Base-by-base conservation (phyloP, 2,329 filamentous ascomycete species). In the Camillea tinctor region DNA sequence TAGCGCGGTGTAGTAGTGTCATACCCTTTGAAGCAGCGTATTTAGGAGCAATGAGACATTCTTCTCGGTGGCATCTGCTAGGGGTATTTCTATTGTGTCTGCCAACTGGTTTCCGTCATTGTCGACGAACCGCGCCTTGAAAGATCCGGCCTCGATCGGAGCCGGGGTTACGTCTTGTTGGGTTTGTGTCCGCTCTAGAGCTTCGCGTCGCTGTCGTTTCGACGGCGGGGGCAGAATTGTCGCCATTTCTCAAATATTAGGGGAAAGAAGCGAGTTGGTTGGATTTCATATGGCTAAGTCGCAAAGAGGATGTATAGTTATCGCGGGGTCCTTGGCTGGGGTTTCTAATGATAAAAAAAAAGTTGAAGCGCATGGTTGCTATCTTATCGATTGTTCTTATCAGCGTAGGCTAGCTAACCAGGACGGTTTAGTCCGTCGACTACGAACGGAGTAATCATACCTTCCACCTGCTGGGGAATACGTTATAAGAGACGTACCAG, bases 21-120 rank as follows among this genome's bases (percentile, higher is more conserved):
- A 66, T 81, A 90, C 88, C 80, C 89, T 86, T 70, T 88, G 90
- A 73, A 96, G 84, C 50, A 97, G 79, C 2, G 90, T 92, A 74
- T 97, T 98, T 58, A 97, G 76, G 0, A 97, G 82, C 9, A 93
- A 84, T 56, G 95, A 94, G 3, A 98, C 84, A 68, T 97, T 97
- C 79, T 92, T 94, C 63, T 95, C 91, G 7, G 86, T 90, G 1
- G 94, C 90, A 79, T 97, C 90, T 59, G 89, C 89, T 30, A 97
- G 85, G 13, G 92, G 89, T 50, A 97, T 88, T 68, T 88, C 82
- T 54, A 88, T 73, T 78, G 90, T 75, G 84, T 92, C 75, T 80
- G 88, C 74, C 83, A 89, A 68, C 83, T 92, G 77, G 82, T 92
- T 74, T 81, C 86, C 78, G 82, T 90, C 84, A 63, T 91, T 87